A percentile compares a stretch with the other conserved stretches of the same genome.
Evolutionary conservation across 2,329 filamentous ascomycete species (phyloP).

Genomic region (Colletotrichum coccodes): DNA sequence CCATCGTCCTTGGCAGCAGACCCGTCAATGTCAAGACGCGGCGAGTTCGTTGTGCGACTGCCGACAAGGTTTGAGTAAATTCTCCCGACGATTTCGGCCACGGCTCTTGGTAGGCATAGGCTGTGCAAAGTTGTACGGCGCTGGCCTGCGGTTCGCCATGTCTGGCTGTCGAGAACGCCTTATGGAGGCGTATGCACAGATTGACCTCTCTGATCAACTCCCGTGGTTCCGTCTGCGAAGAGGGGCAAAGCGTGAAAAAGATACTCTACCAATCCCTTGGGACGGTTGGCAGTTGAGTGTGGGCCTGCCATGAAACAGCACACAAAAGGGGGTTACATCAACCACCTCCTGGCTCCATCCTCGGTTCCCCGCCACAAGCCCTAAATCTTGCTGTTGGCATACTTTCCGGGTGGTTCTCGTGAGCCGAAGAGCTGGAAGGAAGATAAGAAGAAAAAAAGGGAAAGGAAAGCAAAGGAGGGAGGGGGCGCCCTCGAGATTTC

Average conservation of each 20-base stretch:
- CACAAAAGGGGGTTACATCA: slow-evolving; percentile 20
- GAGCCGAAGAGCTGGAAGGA: no score
- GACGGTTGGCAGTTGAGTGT: slow-evolving; percentile 3
- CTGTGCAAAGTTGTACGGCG: background rate
- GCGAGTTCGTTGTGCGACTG: background rate
- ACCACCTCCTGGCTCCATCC: background rate
- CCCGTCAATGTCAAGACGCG: background rate
- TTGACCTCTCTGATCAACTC: slow-evolving; percentile 27
- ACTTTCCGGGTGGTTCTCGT: background rate
- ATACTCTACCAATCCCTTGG: slow-evolving; percentile 23
- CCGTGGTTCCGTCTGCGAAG: slow-evolving; percentile 33
- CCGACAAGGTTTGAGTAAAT: background rate
- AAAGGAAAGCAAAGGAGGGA: no score
- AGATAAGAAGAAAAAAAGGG: no score
- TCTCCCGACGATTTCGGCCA: background rate
- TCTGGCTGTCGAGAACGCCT: slow-evolving; percentile 13
- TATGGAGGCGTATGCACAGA: slow-evolving; percentile 23
- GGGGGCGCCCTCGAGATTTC: background rate
- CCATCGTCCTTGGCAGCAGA: background rate
- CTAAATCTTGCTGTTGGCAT: background rate
- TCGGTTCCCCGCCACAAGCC: background rate
- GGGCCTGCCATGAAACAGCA: slow-evolving; percentile 7
- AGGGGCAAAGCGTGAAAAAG: slow-evolving; percentile 13
- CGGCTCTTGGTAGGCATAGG: background rate
- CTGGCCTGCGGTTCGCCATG: slow-evolving; percentile 1